Conservation (phyloP, 768 basidiomycete genomes). For the Tylopilus balloui region DNA sequence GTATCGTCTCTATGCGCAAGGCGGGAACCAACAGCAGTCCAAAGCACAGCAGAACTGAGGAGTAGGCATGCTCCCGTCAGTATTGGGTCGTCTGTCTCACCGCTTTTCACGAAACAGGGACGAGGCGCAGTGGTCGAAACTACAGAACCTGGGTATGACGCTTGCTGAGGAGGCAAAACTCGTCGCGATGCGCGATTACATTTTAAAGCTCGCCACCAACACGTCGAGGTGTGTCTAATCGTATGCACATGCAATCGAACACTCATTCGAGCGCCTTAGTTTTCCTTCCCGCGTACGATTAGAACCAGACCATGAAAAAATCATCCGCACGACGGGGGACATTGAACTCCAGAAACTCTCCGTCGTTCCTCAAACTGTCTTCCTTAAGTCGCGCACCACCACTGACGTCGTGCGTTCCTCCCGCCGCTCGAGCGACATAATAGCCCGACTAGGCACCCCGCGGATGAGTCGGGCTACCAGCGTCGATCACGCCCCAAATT, state of each 20-base stretch:
- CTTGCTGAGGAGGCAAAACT: slow-evolving; percentile 79
- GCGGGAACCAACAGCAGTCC: slow-evolving; percentile 35
- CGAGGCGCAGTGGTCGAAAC: slow-evolving; percentile 64
- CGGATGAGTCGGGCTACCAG: slow-evolving; percentile 46
- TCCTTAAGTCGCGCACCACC: slow-evolving; percentile 52
- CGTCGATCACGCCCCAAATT: slow-evolving; percentile 40
- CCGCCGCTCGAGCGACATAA: slow-evolving; percentile 40
- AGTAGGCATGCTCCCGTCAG: slow-evolving; percentile 46
- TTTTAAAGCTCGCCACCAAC: slow-evolving; percentile 76
- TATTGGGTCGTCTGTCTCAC: neutral
- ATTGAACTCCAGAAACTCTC: slow-evolving; percentile 84
- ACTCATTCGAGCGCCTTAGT: slow-evolving; percentile 36
- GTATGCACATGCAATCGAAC: neutral
- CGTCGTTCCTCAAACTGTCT: slow-evolving; percentile 88
- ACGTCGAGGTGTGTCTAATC: slow-evolving; percentile 56
- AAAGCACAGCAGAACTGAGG: slow-evolving; percentile 61
- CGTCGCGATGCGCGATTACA: slow-evolving; percentile 83
- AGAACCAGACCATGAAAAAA: slow-evolving; percentile 61
- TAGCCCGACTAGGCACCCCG: slow-evolving; percentile 48
- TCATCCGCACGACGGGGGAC: slow-evolving; percentile 58
- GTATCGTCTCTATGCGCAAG: slow-evolving; percentile 61
- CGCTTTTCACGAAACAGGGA: slow-evolving; percentile 48
- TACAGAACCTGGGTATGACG: slow-evolving; percentile 88
- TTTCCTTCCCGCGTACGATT: slow-evolving; percentile 60
- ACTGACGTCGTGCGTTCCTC: slow-evolving; percentile 39